Conservation (phyloP, 148 eudicot species). For the Suaeda aralocaspica region DNA sequence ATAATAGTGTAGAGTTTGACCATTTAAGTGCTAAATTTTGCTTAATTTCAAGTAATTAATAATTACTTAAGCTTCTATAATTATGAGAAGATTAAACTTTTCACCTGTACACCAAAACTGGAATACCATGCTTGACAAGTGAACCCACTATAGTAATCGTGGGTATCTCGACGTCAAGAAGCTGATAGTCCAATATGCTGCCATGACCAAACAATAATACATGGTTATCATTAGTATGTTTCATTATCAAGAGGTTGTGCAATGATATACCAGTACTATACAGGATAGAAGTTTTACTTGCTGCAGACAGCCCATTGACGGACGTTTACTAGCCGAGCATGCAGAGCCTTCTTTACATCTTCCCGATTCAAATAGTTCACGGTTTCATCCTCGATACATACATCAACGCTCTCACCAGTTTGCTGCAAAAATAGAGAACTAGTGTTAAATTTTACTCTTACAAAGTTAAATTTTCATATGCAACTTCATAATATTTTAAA, state of each 20-base stretch:
- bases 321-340: conserved; percentile 85
- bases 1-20: neutral
- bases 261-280: neutral
- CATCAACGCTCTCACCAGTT: conserved; percentile 66
- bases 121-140: conserved; percentile 61
- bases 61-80: neutral
- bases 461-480: neutral
- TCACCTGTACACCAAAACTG: conserved; percentile 95
- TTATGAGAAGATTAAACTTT: neutral
- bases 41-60: neutral
- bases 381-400: conserved; percentile 89
- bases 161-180: conserved; percentile 83
- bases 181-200: conserved; percentile 80
- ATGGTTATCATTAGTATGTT: neutral
- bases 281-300: conserved; percentile 41
- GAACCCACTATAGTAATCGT: conserved; percentile 74
- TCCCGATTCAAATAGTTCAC: conserved; percentile 70
- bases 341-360: conserved; percentile 75
- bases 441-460: neutral
- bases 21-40: neutral
- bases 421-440: conserved; percentile 35
- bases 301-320: conserved; percentile 77
- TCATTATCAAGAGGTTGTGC: neutral
- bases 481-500: neutral
- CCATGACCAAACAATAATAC: conserved; percentile 2